Percentiles rank a stretch among this genome's conserved stretches.
Conservation (phyloP, 345 rosid genomes). For the Erysimum cheiranthoides region DNA sequence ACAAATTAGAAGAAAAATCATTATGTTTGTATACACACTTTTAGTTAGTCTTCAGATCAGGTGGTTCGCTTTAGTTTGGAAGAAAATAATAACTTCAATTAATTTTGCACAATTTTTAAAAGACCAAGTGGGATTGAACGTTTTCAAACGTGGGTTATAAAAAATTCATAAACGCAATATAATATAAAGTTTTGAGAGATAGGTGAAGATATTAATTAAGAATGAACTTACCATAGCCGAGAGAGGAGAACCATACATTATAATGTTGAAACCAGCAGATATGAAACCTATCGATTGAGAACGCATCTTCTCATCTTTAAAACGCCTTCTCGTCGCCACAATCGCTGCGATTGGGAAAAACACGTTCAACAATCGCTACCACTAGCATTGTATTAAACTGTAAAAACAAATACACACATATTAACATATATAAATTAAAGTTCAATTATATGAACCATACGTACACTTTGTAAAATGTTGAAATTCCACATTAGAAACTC, state of each 20-base stretch:
- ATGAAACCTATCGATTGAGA: conserved; percentile 63
- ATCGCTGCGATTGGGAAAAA: conserved; percentile 58
- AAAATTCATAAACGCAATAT: not conserved
- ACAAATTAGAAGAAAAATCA: conserved; percentile 14
- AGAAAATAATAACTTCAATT: not conserved
- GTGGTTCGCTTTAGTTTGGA: conserved; percentile 24
- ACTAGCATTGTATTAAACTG: conserved; percentile 49
- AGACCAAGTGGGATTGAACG: conserved; percentile 17
- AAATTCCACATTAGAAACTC: not conserved
- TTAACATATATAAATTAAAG: not conserved
- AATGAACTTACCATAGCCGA: conserved; percentile 69
- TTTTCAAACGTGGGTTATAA: conserved; percentile 32
- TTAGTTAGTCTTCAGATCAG: conserved; percentile 16
- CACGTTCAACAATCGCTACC: conserved; percentile 57
- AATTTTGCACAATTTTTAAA: not conserved
- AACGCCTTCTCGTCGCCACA: conserved; percentile 50
- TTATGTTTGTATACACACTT: not conserved
- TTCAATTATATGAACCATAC: not conserved
- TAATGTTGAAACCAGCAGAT: conserved; percentile 61
- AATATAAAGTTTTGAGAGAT: not conserved
- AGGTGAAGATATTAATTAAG: not conserved
- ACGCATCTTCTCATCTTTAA: conserved; percentile 49
- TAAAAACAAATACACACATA: conserved; percentile 21
- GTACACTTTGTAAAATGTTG: not conserved
- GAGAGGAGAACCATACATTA: conserved; percentile 77